Evolutionary conservation across 768 basidiomycete species (phyloP).

Genomic region (Suillus alpinus): DNA sequence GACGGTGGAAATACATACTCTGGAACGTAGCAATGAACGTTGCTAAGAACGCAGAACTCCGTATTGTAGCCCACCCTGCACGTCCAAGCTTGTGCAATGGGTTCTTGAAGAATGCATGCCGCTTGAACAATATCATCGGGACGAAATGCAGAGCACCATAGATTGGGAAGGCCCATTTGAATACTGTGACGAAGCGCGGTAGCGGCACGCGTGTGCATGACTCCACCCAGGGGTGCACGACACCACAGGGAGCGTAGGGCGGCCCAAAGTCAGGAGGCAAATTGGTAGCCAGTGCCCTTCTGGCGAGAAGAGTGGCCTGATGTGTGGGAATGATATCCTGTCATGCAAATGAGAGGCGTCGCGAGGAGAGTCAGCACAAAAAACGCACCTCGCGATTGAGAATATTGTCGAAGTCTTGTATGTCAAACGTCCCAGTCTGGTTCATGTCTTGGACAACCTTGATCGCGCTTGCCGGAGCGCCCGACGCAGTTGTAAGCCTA

Average conservation of each 20-base stretch:
- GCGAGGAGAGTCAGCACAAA: neutral
- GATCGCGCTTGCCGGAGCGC: slow-evolving; percentile 57
- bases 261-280: slow-evolving; percentile 43
- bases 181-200: slow-evolving; percentile 71
- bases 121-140: slow-evolving; percentile 81
- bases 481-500: slow-evolving; percentile 73
- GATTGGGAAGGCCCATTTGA: slow-evolving; percentile 78
- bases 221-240: slow-evolving; percentile 73
- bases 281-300: slow-evolving; percentile 36
- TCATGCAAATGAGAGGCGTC: slow-evolving; percentile 7
- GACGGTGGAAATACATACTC: slow-evolving; percentile 40
- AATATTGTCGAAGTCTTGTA: slow-evolving; percentile 55
- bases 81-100: slow-evolving; percentile 65
- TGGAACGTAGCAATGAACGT: slow-evolving; percentile 82
- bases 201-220: slow-evolving; percentile 46
- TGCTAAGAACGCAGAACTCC: slow-evolving; percentile 87
- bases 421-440: slow-evolving; percentile 52
- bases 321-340: slow-evolving; percentile 58
- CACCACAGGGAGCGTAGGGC: slow-evolving; percentile 59
- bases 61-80: slow-evolving; percentile 66
- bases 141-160: slow-evolving; percentile 91
- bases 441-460: slow-evolving; percentile 61
- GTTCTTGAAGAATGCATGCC: slow-evolving; percentile 58
- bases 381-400: slow-evolving; percentile 44
- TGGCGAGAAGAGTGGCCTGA: slow-evolving; percentile 41